Conservation (phyloP, 202 grass and related monocot genomes). For the Alloteropsis angusta region DNA sequence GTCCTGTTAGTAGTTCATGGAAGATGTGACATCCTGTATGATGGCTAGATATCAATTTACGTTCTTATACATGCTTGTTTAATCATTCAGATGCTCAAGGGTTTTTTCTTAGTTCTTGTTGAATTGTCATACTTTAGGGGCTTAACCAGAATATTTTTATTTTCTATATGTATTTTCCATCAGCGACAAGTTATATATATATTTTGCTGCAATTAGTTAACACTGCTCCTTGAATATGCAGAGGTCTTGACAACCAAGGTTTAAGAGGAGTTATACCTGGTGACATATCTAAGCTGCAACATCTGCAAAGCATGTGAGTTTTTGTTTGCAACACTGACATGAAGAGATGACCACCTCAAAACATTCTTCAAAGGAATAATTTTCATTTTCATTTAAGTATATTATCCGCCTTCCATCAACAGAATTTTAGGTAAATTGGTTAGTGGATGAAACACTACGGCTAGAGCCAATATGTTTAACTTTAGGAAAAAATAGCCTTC, state of each 20-base stretch:
- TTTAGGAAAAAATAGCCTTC: neutral
- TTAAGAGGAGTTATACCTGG: constrained; percentile 64
- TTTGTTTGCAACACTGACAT: neutral
- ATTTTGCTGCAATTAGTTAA: constrained; percentile 10
- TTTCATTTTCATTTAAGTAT: neutral
- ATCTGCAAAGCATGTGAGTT: constrained; percentile 84
- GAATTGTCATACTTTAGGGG: neutral
- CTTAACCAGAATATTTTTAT: neutral
- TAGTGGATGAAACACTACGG: neutral
- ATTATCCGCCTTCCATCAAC: neutral
- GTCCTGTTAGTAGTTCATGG: neutral
- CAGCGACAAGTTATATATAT: neutral
- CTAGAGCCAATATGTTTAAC: neutral
- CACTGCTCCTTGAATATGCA: constrained; percentile 32
- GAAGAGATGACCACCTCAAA: neutral
- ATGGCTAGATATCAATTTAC: neutral
- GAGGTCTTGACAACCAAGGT: constrained; percentile 93
- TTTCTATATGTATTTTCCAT: neutral
- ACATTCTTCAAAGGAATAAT: neutral
- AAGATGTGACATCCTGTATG: neutral
- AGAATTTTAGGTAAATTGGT: neutral
- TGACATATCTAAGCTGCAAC: constrained; percentile 64
- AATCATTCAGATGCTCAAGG: neutral
- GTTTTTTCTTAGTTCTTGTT: neutral
- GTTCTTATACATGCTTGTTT: neutral